Conservation (phyloP, 1,284 basidiomycete genomes). For the Vanrija sp. region DNA sequence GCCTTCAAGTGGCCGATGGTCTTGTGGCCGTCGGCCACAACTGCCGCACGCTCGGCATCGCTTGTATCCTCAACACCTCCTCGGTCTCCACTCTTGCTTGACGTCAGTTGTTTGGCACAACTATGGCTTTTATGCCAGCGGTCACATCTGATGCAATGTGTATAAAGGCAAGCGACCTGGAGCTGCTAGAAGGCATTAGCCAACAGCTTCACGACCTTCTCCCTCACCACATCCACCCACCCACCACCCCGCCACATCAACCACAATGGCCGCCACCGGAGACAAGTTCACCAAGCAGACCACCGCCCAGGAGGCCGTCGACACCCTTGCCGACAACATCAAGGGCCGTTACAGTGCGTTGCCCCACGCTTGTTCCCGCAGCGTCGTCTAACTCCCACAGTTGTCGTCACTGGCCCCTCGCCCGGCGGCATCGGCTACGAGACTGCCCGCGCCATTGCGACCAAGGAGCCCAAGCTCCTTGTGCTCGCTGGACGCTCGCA, state of each 20-base stretch:
- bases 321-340: slow-evolving; percentile 4
- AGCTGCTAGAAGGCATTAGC: too few species aligned
- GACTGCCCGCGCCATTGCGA: slow-evolving; percentile 20
- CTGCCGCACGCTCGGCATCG: too few species aligned
- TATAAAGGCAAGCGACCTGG: too few species aligned
- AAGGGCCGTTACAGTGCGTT: slow-evolving; percentile 8
- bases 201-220: slow-evolving; percentile 15
- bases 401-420: slow-evolving; percentile 21
- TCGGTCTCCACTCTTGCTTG: too few species aligned
- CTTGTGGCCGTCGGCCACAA: too few species aligned
- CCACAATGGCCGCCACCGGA: slow-evolving; percentile 14
- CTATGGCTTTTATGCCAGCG: too few species aligned
- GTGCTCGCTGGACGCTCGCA: slow-evolving; percentile 17
- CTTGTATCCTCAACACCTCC: too few species aligned
- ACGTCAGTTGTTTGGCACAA: too few species aligned
- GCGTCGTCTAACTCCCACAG: not conserved
- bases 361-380: too few species aligned
- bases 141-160: too few species aligned
- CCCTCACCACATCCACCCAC: slow-evolving; percentile 22
- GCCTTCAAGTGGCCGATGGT: too few species aligned
- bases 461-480: slow-evolving; percentile 15
- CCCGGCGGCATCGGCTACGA: slow-evolving; percentile 19
- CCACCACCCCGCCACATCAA: slow-evolving; percentile 14
- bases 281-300: slow-evolving; percentile 5
- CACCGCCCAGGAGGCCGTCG: slow-evolving; percentile 12